Conservation (phyloP, 2,329 filamentous ascomycete species). For the Penicillium brasilianum region DNA sequence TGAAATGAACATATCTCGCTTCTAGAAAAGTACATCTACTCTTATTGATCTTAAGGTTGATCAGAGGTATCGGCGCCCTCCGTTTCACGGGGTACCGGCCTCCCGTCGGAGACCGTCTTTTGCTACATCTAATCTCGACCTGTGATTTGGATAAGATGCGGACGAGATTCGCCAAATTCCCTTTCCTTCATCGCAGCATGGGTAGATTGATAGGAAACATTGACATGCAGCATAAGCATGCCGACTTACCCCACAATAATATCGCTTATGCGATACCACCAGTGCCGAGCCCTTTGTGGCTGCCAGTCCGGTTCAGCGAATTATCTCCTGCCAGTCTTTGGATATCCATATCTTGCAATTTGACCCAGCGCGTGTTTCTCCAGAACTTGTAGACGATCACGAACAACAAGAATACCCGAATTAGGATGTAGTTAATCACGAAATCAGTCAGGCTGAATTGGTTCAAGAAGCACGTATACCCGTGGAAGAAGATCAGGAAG, state of each 20-base stretch:
- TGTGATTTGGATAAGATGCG: not conserved
- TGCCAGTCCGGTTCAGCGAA: constrained; percentile 23
- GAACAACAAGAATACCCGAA: constrained; percentile 56
- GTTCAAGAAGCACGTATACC: constrained; percentile 58
- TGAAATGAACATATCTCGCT: not conserved
- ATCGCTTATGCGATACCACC: constrained; percentile 28
- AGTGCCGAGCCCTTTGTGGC: constrained; percentile 7
- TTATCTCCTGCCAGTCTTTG: constrained; percentile 43
- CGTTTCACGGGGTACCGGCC: not conserved
- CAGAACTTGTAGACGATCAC: constrained; percentile 55
- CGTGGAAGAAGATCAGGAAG: constrained; percentile 58
- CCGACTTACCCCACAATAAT: constrained; percentile 33
- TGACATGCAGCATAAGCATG: not conserved
- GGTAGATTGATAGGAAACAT: not conserved
- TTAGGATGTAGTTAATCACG: constrained; percentile 61
- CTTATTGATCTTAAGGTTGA: not conserved
- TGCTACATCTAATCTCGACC: constrained; percentile 21
- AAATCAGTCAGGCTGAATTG: constrained; percentile 58
- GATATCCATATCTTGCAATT: constrained; percentile 45
- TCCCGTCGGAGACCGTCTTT: constrained; percentile 35
- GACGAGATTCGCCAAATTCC: not conserved
- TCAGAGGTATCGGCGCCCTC: not conserved
- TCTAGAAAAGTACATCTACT: not conserved
- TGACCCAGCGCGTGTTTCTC: constrained; percentile 45
- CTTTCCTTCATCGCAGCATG: not conserved